Base-by-base conservation (phyloP, 345 rosid genomes). In the Gossypium turneri region DNA sequence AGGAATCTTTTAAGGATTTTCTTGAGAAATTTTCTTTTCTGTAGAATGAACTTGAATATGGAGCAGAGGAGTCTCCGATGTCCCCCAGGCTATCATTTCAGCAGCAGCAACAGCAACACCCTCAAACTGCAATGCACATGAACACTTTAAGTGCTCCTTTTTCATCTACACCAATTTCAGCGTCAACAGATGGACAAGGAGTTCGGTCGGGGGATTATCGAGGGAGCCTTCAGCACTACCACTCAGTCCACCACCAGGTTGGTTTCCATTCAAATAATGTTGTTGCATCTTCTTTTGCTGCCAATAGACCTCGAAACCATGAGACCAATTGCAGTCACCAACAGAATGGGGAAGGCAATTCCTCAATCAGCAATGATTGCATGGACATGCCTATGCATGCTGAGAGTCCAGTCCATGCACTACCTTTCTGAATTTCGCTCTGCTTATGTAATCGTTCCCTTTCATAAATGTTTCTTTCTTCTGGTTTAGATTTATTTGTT, bases 1-100 rank as follows among this genome's bases (percentile, higher is more conserved):
- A 67, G 29, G 22, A 19, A 57, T 34, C 34, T 58, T 27, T 45
- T 62, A 2, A 66, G 17, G 19, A 25, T 41, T 64, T 64, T 64
- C 47, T 38, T 12, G 52, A 65, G 12, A 44, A 43, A 3, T 12
- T 43, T 12, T 60, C 8, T 1, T 20, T 44, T 79, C 10, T 80
- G 75, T 81, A 94, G 98, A 90, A 89, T 78, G 98, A 89, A 74
- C 82, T 94, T 38, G 97, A 92, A 51, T 80, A 77, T 78, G 84
- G 88, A 38, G 82, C 82, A 64, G 97, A 90, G 61, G 97, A 92
- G 56, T 73, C 87, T 7, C 73, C 92, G 2, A 68, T 79, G 69
- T 86, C 88, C 34, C 89, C 88, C 17, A 74, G 84, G 77, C 80
- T 77, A 34, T 81, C 85, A 15, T 44, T 79, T 76, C 89, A 86